Conservation (phyloP, 108 stramenopile genomes). For the Nannochloropsis salina region DNA sequence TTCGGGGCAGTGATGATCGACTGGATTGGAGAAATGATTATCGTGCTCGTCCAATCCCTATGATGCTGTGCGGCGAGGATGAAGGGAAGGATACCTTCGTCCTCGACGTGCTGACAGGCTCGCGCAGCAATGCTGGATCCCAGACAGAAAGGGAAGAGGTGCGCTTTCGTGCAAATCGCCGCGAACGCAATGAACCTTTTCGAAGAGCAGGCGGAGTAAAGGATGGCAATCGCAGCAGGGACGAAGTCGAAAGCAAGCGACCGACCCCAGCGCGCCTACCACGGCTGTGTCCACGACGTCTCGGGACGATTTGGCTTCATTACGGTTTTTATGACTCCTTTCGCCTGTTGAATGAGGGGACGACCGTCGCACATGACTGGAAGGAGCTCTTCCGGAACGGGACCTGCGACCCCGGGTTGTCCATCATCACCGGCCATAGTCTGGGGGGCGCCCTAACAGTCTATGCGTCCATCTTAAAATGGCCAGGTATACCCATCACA, state of each 20-base stretch:
- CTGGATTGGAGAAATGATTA: slow-evolving; percentile 4
- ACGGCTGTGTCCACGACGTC: neutral
- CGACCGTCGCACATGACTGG: neutral
- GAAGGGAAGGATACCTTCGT: neutral
- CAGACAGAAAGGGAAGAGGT: no score
- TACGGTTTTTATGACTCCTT: slow-evolving; percentile 13
- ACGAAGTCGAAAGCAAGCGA: neutral
- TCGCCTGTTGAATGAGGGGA: neutral
- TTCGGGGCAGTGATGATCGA: slow-evolving; percentile 6
- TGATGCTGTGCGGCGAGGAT: slow-evolving; percentile 11
- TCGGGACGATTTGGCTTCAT: neutral
- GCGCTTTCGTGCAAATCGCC: no score
- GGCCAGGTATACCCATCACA: neutral
- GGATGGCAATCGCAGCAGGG: neutral
- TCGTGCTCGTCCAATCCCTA: neutral
- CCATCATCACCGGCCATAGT: neutral
- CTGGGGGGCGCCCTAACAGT: neutral
- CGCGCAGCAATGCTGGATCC: neutral
- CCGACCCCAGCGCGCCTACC: neutral
- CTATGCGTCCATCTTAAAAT: neutral
- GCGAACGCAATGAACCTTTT: no score
- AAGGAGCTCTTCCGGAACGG: slow-evolving; percentile 10
- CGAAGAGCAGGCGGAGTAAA: neutral
- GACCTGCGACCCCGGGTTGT: slow-evolving; percentile 2
- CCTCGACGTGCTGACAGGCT: neutral